phyloP scores from a whole-genome alignment of 2,329 filamentous ascomycete genomes.

The Trichoderma sp. region DNA sequence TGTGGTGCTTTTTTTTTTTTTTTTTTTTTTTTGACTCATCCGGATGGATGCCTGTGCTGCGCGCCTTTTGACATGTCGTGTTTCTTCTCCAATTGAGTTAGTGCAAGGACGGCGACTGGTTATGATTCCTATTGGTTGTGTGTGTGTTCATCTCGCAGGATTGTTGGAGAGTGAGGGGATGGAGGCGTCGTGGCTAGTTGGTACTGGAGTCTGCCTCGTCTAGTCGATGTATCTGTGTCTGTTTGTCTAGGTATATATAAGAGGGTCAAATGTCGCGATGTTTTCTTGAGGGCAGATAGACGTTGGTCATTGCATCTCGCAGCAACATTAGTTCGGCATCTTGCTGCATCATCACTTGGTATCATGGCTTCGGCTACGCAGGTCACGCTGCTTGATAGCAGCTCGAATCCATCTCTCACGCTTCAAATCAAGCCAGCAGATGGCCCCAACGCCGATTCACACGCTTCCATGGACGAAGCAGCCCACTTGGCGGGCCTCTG shows the following conservation, averaged over 20 bases:
- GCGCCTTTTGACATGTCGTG: slow-evolving; percentile 9
- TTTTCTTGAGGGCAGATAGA: not conserved
- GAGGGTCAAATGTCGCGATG: not conserved
- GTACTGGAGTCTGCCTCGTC: not conserved
- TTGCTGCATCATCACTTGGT: not conserved
- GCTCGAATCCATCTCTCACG: slow-evolving; percentile 28
- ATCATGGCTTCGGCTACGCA: slow-evolving; percentile 40
- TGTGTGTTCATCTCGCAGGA: not conserved
- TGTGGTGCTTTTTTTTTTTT: not conserved
- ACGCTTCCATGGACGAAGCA: slow-evolving; percentile 30
- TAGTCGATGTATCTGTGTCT: not conserved
- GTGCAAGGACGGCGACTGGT: not conserved
- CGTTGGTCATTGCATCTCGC: not conserved
- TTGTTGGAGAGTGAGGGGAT: not conserved
- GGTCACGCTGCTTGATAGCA: slow-evolving; percentile 29
- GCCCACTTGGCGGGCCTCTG: slow-evolving; percentile 35
- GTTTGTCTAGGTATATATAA: not conserved
- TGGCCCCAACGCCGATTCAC: not conserved
- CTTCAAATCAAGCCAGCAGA: slow-evolving; percentile 8
- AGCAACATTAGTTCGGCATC: not conserved
- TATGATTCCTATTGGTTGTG: not conserved
- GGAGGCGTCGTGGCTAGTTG: not conserved
- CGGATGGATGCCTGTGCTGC: not conserved
- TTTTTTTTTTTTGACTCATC: not conserved
- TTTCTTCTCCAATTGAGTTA: not conserved